Evolutionary conservation across 177 flowering plant genomes (phyloP), one percentile per base, ranked within the genome.

Genomic region (Vitis hybrid): DNA sequence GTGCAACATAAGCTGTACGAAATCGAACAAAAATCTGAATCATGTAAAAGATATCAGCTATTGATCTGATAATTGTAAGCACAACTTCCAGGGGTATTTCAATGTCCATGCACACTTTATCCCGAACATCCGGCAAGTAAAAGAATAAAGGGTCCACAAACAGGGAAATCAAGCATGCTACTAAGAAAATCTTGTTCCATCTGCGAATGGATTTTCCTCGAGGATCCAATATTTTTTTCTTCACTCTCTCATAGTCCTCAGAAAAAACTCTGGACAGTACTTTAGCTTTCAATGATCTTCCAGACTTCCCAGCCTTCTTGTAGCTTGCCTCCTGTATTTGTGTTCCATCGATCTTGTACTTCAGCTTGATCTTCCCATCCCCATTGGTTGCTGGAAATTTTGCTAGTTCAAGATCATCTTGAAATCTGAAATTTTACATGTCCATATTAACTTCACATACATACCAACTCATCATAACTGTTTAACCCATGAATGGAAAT

Each of bases 191-290:
- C 81, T 84, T 90, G 85, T 91, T 94, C 99, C 99, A 95, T 72
- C 84, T 68, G 0, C 81, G 87, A 47, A 92, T 78, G 10, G 69
- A 18, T 24, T 75, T 83, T 24, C 98, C 98, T 57, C 98, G 75
- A 61, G 99, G 99, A 83, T 95, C 99, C 75, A 90, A 80, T 64
- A 92, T 87, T 77, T 83, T 87, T 74, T 51, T 84, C 80, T 82
- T 87, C 70, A 77, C 88, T 71, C 86, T 82, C 78, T 87, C 95
- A 62, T 89, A 92, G 61, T 94, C 99, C 74, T 96, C 99, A 4
- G 98, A 94, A 76, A 95, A 95, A 0, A 95, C 99, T 77, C 99
- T 81, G 2, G 94, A 91, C 52, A 95, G 79, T 1, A 94, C 97
- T 83, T 84, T 90, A 22, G 89, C 80, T 80, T 81, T 90, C 70